phyloP scores from a whole-genome alignment of 305 asterid species.

The Fraxinus baroniana region DNA sequence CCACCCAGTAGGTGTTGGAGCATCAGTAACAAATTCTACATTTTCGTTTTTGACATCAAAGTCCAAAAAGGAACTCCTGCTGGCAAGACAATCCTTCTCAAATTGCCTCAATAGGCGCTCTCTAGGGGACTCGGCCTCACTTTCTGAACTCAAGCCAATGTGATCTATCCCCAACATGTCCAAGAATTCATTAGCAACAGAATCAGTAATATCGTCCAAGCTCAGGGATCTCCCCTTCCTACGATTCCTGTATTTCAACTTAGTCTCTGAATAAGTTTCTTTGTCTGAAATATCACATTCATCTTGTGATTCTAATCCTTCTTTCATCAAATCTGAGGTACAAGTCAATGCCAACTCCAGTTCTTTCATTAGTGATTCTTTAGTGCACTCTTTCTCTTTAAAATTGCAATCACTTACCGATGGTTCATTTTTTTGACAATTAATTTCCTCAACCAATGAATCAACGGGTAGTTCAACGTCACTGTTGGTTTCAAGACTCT shows the following conservation, averaged over 20 bases:
- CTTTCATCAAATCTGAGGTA: slow-evolving; percentile 50
- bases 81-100: slow-evolving; percentile 74
- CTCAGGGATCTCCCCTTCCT: slow-evolving; percentile 55
- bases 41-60: slow-evolving; percentile 44
- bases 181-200: slow-evolving; percentile 79
- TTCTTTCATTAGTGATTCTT: slow-evolving; percentile 58
- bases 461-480: slow-evolving; percentile 27
- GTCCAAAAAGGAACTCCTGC: slow-evolving; percentile 61
- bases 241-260: slow-evolving; percentile 31
- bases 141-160: slow-evolving; percentile 72
- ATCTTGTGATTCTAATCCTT: slow-evolving; percentile 57
- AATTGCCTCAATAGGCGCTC: slow-evolving; percentile 81
- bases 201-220: slow-evolving; percentile 60
- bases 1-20: slow-evolving; percentile 44
- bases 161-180: slow-evolving; percentile 81
- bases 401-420: slow-evolving; percentile 21
- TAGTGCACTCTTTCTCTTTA: slow-evolving; percentile 32
- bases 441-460: slow-evolving; percentile 30
- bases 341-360: slow-evolving; percentile 58
- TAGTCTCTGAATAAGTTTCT: slow-evolving; percentile 29
- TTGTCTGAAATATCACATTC: slow-evolving; percentile 38
- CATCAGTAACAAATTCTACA: slow-evolving; percentile 27
- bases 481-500: slow-evolving; percentile 28
- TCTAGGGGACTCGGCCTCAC: slow-evolving; percentile 95
- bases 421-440: slow-evolving; percentile 40